Evolutionary conservation across 2,329 filamentous ascomycete genomes (phyloP).

Genomic region (Rugonectria rugulosa): DNA sequence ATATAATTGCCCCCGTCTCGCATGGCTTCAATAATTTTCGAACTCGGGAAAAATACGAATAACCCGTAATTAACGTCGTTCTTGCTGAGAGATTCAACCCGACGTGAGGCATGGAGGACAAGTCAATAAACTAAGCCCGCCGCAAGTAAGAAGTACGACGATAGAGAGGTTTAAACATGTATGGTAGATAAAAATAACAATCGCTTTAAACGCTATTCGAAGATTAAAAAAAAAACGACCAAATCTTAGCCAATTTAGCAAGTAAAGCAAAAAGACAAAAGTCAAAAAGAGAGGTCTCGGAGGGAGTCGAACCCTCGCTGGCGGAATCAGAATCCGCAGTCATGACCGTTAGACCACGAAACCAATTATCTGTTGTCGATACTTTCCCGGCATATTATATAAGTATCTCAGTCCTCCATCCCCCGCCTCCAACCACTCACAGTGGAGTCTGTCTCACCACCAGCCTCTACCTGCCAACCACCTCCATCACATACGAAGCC

Average conservation of each 20-base stretch:
- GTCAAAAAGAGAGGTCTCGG: slow-evolving; percentile 17
- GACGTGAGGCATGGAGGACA: too few species aligned
- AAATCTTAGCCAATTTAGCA: background rate
- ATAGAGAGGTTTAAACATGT: too few species aligned
- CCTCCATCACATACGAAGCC: too few species aligned
- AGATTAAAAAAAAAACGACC: background rate
- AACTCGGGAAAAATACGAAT: background rate
- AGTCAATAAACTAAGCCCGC: too few species aligned
- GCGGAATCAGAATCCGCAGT: slow-evolving; percentile 27
- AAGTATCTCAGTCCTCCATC: too few species aligned
- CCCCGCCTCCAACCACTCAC: too few species aligned
- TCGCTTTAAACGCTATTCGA: too few species aligned
- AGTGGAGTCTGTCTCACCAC: too few species aligned
- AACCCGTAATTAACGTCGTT: background rate
- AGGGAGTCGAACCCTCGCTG: slow-evolving; percentile 26
- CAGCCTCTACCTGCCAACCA: too few species aligned
- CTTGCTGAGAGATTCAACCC: slow-evolving; percentile 8
- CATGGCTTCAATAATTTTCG: background rate
- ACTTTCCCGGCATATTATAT: background rate
- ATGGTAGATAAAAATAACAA: too few species aligned
- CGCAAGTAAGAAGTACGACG: too few species aligned
- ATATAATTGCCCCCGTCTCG: slow-evolving; percentile 9
- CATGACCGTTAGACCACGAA: slow-evolving; percentile 26
- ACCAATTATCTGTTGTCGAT: slow-evolving; percentile 9
- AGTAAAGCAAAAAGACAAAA: background rate